phyloP scores from a whole-genome alignment of 805 yeast genomes.

The Candida fluviatilis region DNA sequence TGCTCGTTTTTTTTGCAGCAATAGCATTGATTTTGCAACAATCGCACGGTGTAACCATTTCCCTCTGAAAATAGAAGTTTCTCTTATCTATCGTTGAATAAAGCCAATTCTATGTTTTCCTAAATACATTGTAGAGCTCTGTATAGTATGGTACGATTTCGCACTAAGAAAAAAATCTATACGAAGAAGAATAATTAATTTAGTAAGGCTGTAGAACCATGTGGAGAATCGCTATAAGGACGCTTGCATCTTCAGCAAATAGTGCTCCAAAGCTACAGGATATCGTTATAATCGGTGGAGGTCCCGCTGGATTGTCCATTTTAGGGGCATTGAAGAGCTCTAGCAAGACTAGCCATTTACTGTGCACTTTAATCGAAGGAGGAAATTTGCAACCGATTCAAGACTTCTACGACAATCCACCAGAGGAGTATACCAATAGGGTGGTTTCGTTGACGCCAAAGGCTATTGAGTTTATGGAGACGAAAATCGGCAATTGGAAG shows the following conservation, averaged over 20 bases:
- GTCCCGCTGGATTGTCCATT: slow-evolving; percentile 92
- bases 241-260: slow-evolving; percentile 2
- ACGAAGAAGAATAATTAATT: no score
- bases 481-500: slow-evolving; percentile 71
- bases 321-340: slow-evolving; percentile 77
- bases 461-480: slow-evolving; percentile 58
- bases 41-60: no score
- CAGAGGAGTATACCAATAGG: slow-evolving; percentile 64
- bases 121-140: no score
- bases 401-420: slow-evolving; percentile 41
- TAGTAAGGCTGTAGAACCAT: no score
- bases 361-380: slow-evolving; percentile 72
- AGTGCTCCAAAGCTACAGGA: slow-evolving; percentile 38
- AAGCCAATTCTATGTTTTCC: no score
- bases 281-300: slow-evolving; percentile 90
- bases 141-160: no score
- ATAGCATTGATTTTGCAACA: no score
- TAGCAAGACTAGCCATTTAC: slow-evolving; percentile 53
- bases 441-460: slow-evolving; percentile 85
- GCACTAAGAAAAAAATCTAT: no score
- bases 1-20: no score
- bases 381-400: slow-evolving; percentile 51
- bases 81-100: no score
- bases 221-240: neutral
- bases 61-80: no score